Conservation (phyloP, 192 early-diverging fungal genomes). For the Fimicolochytrium jonesii region DNA sequence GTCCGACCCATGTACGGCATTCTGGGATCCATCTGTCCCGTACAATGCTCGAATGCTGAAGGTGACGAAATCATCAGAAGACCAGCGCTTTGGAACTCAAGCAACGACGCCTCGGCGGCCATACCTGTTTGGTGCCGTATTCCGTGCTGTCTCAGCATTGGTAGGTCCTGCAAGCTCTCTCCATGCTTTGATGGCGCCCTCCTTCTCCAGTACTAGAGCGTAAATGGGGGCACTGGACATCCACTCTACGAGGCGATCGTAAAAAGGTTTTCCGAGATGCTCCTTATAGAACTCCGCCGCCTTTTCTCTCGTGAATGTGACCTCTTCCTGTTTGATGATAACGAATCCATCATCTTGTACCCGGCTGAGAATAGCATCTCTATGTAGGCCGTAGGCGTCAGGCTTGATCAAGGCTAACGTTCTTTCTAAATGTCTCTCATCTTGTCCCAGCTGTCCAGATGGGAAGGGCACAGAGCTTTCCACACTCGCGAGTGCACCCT, state of each 20-base stretch:
- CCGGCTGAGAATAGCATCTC: conserved; percentile 21
- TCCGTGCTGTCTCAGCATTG: conserved; percentile 47
- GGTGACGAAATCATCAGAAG: neutral
- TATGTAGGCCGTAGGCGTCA: conserved; percentile 15
- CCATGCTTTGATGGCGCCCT: conserved; percentile 38
- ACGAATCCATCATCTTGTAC: conserved; percentile 30
- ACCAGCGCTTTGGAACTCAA: conserved; percentile 44
- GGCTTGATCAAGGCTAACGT: conserved; percentile 41
- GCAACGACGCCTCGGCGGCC: neutral
- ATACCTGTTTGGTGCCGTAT: conserved; percentile 40
- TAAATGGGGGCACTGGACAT: conserved; percentile 50
- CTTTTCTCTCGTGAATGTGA: conserved; percentile 18
- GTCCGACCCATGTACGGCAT: conserved; percentile 61
- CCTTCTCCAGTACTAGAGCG: conserved; percentile 42
- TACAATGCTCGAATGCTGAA: conserved; percentile 43
- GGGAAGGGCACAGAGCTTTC: neutral
- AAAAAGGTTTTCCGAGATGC: conserved; percentile 39
- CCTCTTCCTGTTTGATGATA: conserved; percentile 29
- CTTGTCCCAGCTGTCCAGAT: neutral
- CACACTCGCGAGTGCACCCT: neutral
- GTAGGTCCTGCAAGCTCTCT: conserved; percentile 49
- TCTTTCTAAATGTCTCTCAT: neutral
- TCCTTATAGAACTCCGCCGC: conserved; percentile 49
- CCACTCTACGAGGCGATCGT: conserved; percentile 42
- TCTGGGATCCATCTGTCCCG: conserved; percentile 53